These are phyloP conservation scores for Penicillium sp. DNA, from an alignment of 2,329 filamentous ascomycete genomes.

Conservation along the genomic window DNA sequence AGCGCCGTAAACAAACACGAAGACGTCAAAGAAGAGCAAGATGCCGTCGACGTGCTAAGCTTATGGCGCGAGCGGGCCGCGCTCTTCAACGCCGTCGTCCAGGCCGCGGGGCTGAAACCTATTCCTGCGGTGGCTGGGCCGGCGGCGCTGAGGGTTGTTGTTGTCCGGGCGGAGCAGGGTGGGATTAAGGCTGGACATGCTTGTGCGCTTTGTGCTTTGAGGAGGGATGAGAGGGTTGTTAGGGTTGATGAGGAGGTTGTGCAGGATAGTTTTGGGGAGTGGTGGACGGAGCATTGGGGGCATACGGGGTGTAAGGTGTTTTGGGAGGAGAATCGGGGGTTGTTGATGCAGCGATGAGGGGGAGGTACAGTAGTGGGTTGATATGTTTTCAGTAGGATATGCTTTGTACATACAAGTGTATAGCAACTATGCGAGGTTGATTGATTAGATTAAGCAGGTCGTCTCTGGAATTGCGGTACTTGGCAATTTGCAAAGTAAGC, in stretches of 20 bases:
- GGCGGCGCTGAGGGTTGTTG: conserved; percentile 59
- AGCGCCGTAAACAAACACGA: conserved; percentile 84
- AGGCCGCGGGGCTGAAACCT: conserved; percentile 45
- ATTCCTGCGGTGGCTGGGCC: conserved; percentile 73
- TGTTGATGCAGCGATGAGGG: conserved; percentile 69
- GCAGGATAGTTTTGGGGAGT: conserved; percentile 93
- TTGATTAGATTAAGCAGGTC: not conserved
- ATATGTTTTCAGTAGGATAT: not conserved
- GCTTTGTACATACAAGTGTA: not conserved
- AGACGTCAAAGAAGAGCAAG: conserved; percentile 80
- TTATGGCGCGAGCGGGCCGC: conserved; percentile 79
- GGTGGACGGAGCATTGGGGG: conserved; percentile 92
- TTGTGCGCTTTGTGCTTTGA: conserved; percentile 86
- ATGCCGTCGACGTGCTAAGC: conserved; percentile 76
- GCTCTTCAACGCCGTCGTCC: conserved; percentile 68
- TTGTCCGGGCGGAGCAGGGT: conserved; percentile 66
- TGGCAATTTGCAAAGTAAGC: not conserved
- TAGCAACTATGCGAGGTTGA: not conserved
- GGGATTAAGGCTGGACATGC: conserved; percentile 74
- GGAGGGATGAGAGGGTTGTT: conserved; percentile 79
- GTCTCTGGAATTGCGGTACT: not conserved
- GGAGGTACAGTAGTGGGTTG: not conserved
- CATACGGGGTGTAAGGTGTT: conserved; percentile 81
- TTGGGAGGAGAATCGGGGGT: conserved; percentile 77
- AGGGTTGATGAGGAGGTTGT: conserved; percentile 72